A percentile compares a stretch with the other conserved stretches of the same genome.
These are phyloP conservation scores for Phytopythium cucurbitacearum DNA, from an alignment of 352 stramenopile species.

Conservation along the genomic window DNA sequence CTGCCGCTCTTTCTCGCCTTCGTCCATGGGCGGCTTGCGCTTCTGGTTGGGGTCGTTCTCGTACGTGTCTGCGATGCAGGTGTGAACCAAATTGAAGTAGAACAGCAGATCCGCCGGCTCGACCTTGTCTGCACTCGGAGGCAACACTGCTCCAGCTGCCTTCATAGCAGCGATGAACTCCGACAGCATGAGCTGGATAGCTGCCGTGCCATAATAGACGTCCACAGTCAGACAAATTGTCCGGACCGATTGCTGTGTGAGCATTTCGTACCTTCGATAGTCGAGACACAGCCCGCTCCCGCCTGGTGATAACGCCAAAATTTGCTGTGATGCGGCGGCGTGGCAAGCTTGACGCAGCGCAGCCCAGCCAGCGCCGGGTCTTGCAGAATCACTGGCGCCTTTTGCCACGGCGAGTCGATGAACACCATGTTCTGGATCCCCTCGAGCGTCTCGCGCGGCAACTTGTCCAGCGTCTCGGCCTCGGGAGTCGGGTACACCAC, in stretches of 20 bases:
- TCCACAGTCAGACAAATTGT: neutral
- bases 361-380: conserved; percentile 48
- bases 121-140: conserved; percentile 23
- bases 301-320: conserved; percentile 88
- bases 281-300: conserved; percentile 82
- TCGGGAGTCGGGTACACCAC: conserved; percentile 82
- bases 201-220: conserved; percentile 18
- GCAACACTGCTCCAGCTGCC: conserved; percentile 24
- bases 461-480: conserved; percentile 56
- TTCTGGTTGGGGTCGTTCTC: conserved; percentile 43
- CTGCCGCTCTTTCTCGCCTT: conserved; percentile 75
- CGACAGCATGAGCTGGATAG: conserved; percentile 79
- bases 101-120: conserved; percentile 69
- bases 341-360: conserved; percentile 74
- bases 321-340: conserved; percentile 74
- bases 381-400: conserved; percentile 68
- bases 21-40: conserved; percentile 73
- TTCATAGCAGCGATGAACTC: conserved; percentile 56
- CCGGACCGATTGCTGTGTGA: neutral
- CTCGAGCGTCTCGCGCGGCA: conserved; percentile 50
- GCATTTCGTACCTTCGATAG: conserved; percentile 71
- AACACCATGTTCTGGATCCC: conserved; percentile 73
- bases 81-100: conserved; percentile 81
- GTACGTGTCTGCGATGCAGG: conserved; percentile 58
- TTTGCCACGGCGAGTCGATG: conserved; percentile 87